Percentiles rank a stretch among this genome's conserved stretches.
These are phyloP conservation scores for Suillus hirtellus DNA, from an alignment of 768 basidiomycete genomes.

Conservation along the genomic window DNA sequence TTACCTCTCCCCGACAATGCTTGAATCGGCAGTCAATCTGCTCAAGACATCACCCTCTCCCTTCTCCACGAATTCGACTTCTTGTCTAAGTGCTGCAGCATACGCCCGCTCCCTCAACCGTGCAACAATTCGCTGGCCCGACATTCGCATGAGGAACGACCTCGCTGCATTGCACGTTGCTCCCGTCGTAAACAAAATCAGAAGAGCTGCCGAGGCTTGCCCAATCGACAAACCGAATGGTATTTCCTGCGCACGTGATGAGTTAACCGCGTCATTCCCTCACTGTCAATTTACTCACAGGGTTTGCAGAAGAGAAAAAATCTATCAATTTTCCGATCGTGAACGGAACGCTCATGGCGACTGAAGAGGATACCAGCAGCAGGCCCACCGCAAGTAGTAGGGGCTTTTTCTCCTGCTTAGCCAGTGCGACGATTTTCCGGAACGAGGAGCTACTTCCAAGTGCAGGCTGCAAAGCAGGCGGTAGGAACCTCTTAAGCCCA, in stretches of 20 bases:
- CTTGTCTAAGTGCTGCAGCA: constrained; percentile 79
- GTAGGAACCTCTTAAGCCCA: constrained; percentile 29
- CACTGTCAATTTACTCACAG: constrained; percentile 42
- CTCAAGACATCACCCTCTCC: constrained; percentile 95
- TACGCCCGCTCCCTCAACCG: constrained; percentile 82
- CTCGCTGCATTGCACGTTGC: constrained; percentile 85
- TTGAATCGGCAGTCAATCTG: constrained; percentile 86
- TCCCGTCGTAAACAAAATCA: constrained; percentile 82
- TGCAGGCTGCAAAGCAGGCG: constrained; percentile 35
- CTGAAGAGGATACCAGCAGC: constrained; percentile 82
- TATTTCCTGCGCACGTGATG: constrained; percentile 51
- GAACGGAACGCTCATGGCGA: constrained; percentile 91
- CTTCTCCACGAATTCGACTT: constrained; percentile 90
- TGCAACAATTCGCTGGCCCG: constrained; percentile 90
- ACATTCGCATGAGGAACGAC: constrained; percentile 81
- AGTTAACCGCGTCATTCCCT: neutral
- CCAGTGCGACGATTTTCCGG: constrained; percentile 73
- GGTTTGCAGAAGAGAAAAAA: constrained; percentile 74
- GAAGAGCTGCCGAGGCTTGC: constrained; percentile 73
- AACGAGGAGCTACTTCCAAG: constrained; percentile 60
- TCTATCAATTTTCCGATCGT: constrained; percentile 94
- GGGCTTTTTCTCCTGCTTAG: constrained; percentile 79
- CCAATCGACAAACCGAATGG: constrained; percentile 79
- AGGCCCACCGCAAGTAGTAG: constrained; percentile 75
- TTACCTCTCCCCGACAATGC: constrained; percentile 91